phyloP scores from a whole-genome alignment of 1,284 basidiomycete genomes.

The Boletus hoseneyae region DNA sequence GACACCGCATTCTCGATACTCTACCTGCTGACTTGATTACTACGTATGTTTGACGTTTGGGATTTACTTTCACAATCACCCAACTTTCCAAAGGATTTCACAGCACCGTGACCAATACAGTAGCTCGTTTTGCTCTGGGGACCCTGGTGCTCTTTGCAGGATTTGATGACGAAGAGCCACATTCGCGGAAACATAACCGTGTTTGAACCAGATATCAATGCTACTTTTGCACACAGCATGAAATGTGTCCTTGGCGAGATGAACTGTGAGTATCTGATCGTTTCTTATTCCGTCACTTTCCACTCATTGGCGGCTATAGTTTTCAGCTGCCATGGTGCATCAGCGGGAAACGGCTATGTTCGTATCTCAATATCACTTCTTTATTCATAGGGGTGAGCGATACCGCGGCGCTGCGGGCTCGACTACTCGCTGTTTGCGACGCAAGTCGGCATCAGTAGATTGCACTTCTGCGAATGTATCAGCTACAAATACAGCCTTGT shows the following conservation, averaged over 20 bases:
- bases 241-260: slow-evolving; percentile 62
- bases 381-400: slow-evolving; percentile 52
- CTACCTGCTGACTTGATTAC: slow-evolving; percentile 39
- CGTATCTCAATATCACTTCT: not conserved
- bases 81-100: slow-evolving; percentile 44
- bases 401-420: slow-evolving; percentile 62
- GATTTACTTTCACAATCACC: not conserved
- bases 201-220: slow-evolving; percentile 49
- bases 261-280: slow-evolving; percentile 42
- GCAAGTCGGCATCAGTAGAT: slow-evolving; percentile 34
- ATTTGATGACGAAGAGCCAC: slow-evolving; percentile 58
- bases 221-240: slow-evolving; percentile 44
- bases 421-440: slow-evolving; percentile 60
- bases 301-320: slow-evolving; percentile 9
- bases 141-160: slow-evolving; percentile 47
- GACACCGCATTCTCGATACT: slow-evolving; percentile 41
- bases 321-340: slow-evolving; percentile 50
- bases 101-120: slow-evolving; percentile 65
- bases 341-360: slow-evolving; percentile 20
- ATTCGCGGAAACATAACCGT: slow-evolving; percentile 55
- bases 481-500: slow-evolving; percentile 50
- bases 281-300: slow-evolving; percentile 1
- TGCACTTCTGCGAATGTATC: slow-evolving; percentile 44
- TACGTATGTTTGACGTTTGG: slow-evolving; percentile 19
- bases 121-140: slow-evolving; percentile 54